Conservation (phyloP, 2,329 filamentous ascomycete genomes). For the Arthrobotrys entomopaga region DNA sequence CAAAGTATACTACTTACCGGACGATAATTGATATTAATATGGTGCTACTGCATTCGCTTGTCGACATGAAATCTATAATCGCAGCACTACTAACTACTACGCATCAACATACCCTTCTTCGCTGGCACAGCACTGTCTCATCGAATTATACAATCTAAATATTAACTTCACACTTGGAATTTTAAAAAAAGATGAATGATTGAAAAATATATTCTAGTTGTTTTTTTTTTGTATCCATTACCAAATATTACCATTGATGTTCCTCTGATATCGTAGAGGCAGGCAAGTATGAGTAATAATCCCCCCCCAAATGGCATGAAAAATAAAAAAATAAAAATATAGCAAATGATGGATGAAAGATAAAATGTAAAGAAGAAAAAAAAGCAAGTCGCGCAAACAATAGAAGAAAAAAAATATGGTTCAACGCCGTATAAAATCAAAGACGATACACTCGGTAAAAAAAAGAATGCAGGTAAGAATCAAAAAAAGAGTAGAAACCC, state of each 20-base stretch:
- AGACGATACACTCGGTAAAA: slow-evolving; percentile 36
- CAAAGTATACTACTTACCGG: too few species aligned
- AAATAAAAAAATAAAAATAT: slow-evolving; percentile 1
- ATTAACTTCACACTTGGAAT: too few species aligned
- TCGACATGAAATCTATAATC: too few species aligned
- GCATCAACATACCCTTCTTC: too few species aligned
- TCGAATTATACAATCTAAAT: too few species aligned
- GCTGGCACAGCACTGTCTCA: too few species aligned
- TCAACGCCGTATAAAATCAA: slow-evolving; percentile 36
- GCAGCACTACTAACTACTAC: too few species aligned
- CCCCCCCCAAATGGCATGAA: slow-evolving; percentile 36
- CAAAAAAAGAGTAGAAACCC: slow-evolving; percentile 8
- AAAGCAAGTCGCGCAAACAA: not conserved
- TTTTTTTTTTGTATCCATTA: slow-evolving; percentile 14
- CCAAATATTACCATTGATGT: slow-evolving; percentile 54
- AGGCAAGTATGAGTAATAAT: not conserved
- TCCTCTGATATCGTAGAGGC: slow-evolving; percentile 26
- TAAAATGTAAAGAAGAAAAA: slow-evolving; percentile 9
- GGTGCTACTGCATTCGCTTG: too few species aligned
- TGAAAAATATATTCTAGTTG: not conserved
- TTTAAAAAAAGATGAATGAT: not conserved
- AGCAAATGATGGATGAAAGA: slow-evolving; percentile 6
- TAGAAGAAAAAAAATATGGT: not conserved
- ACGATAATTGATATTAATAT: too few species aligned
- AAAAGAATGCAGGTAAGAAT: slow-evolving; percentile 1